Evolutionary conservation across 2,329 filamentous ascomycete species (phyloP).

Genomic region (Zymoseptoria tritici): DNA sequence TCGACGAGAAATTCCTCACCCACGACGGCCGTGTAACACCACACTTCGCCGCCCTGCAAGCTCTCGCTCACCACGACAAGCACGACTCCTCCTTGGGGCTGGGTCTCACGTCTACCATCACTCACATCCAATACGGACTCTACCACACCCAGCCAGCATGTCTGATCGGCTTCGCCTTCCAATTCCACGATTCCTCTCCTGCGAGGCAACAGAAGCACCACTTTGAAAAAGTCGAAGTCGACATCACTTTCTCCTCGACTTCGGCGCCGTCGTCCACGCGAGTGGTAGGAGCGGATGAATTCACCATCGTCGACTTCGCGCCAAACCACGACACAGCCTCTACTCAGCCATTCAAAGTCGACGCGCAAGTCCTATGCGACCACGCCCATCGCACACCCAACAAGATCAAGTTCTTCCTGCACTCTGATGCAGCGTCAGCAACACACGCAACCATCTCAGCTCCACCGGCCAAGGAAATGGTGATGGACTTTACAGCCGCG

Average conservation of each 20-base stretch:
- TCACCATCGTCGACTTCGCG: slow-evolving; percentile 7
- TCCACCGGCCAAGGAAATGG: background rate
- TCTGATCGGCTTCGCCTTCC: slow-evolving; percentile 9
- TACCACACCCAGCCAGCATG: slow-evolving; percentile 6
- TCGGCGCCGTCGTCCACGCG: background rate
- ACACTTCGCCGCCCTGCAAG: slow-evolving; percentile 4
- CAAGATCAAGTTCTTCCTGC: slow-evolving; percentile 6
- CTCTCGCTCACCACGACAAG: slow-evolving; percentile 7
- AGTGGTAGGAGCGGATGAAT: background rate
- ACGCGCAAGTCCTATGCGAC: slow-evolving; percentile 2
- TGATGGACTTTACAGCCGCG: slow-evolving; percentile 8
- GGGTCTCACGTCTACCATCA: slow-evolving; percentile 7
- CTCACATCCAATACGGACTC: slow-evolving; percentile 9
- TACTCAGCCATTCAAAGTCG: background rate
- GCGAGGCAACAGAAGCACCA: background rate
- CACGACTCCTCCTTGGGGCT: background rate
- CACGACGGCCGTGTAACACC: slow-evolving; percentile 6
- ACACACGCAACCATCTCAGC: background rate
- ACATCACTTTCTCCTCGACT: slow-evolving; percentile 2
- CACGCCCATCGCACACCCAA: slow-evolving; percentile 2
- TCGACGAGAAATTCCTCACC: slow-evolving; percentile 12
- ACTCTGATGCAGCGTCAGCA: background rate
- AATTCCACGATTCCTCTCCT: slow-evolving; percentile 3
- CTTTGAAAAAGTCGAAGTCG: slow-evolving; percentile 11
- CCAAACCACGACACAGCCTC: slow-evolving; percentile 7